Percentiles rank a stretch among this genome's conserved stretches.
Conservation (phyloP, 2,329 filamentous ascomycete species). For the Talaromyces pinophilus region DNA sequence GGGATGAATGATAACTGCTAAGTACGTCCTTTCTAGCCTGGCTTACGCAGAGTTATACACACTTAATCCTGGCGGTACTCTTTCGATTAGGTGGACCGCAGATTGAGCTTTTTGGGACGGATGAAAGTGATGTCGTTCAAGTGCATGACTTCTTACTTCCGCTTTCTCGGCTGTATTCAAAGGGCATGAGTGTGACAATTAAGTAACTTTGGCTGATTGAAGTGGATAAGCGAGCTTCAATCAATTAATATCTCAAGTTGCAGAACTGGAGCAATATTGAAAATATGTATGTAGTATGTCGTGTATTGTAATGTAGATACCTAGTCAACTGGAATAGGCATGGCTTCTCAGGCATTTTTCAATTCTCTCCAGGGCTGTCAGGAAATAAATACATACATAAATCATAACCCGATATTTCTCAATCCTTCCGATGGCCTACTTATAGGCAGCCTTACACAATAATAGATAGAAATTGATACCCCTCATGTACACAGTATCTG, state of each 20-base stretch:
- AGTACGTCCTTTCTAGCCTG: neutral
- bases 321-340: neutral
- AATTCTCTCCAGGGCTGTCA: neutral
- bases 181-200: neutral
- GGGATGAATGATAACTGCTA: neutral
- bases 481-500: neutral
- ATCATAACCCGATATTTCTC: neutral
- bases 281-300: neutral
- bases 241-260: neutral
- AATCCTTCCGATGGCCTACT: neutral
- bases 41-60: neutral
- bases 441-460: neutral
- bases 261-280: neutral
- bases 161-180: neutral
- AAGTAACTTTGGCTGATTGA: neutral
- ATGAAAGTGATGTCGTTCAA: neutral
- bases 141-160: neutral
- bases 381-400: neutral
- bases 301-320: neutral
- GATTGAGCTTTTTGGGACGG: neutral
- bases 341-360: neutral
- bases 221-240: neutral
- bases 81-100: neutral
- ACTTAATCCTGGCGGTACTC: neutral
- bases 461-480: neutral